Evolutionary conservation across 441 rosid species (phyloP).

Genomic region (Gossypium schwendimanii): DNA sequence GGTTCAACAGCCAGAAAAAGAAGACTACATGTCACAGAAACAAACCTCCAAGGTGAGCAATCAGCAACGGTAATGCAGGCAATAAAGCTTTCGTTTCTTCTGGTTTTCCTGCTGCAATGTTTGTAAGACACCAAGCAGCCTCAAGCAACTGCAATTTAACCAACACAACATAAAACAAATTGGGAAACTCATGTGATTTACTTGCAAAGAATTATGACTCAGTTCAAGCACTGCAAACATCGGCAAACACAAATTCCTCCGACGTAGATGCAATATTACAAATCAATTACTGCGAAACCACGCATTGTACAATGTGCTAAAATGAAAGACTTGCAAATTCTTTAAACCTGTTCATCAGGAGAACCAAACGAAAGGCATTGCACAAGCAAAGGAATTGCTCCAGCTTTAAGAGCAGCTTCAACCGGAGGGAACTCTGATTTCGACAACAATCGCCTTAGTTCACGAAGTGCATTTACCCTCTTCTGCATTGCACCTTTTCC

Average conservation of each 20-base stretch:
- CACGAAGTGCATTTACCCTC: constrained; percentile 69
- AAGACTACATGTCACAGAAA: constrained; percentile 13
- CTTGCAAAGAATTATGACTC: not conserved
- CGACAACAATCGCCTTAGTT: constrained; percentile 77
- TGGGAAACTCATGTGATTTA: not conserved
- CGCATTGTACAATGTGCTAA: not conserved
- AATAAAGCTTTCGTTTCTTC: constrained; percentile 82
- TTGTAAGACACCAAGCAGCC: constrained; percentile 96
- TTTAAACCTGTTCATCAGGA: constrained; percentile 73
- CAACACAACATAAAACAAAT: not conserved
- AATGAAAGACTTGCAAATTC: not conserved
- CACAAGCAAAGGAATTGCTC: constrained; percentile 78
- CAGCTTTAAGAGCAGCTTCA: constrained; percentile 67
- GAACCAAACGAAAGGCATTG: constrained; percentile 89
- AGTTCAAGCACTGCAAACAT: not conserved
- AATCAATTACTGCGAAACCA: not conserved
- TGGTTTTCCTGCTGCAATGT: constrained; percentile 88
- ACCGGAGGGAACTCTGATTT: constrained; percentile 77
- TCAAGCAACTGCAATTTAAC: constrained; percentile 68
- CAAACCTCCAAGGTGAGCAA: constrained; percentile 91
- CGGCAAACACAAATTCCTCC: not conserved
- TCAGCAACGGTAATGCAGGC: constrained; percentile 85
- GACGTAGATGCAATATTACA: not conserved
- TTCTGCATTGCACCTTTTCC: constrained; percentile 91
- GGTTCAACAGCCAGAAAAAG: not conserved